Base-by-base conservation (phyloP, 805 yeast genomes). In the Kazachstania taianensis region DNA sequence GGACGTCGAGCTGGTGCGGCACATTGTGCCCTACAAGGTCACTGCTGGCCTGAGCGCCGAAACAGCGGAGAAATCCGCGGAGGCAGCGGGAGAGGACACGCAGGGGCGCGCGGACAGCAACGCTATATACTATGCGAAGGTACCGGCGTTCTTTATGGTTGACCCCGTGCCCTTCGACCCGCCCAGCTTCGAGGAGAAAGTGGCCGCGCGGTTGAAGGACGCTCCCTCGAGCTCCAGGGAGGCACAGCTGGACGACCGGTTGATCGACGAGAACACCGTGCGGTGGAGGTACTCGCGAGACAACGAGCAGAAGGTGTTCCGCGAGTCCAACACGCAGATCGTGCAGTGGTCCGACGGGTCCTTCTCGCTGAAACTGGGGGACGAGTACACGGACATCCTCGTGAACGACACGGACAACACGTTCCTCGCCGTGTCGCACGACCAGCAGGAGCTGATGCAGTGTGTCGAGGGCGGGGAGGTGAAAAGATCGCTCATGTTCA, bases 281-380 rank as follows among this genome's bases (percentile, higher is more conserved):
- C 73, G 98, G 53, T 92, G 98, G 98, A 75, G 94, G 60, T 89
- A 87, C 57, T 80, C 85, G 12, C 73, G 80, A 40, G 78, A 76
- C 41, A 73, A 72, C n/a, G 78, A 76, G 29, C 85, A 80, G 42
- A 56, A 61, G 14, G 75, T 87, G 44, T 72, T 73, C 50, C 82
- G 82, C 48, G 94, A 86, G 55, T 80, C 94, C 7, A 92, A 92
- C 53, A 78, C 96, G 5, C 84, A 87, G 52, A 75, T 89, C 38
- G 72, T 92, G 24, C 81, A 84, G 56, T 92, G 98, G 98, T 80
- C 81, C 38, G 97, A 92, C 59, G 98, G 98, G 1, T 68, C 84
- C 4, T 62, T 76, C 43, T 86, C 96, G 2, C 64, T 92, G 46
- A 87, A 84, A 52, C 63, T 92, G 26, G 98, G 98, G 22, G 69